Evolutionary conservation across 352 stramenopile genomes (phyloP).

Genomic region (Pilasporangium apinafurcum): DNA sequence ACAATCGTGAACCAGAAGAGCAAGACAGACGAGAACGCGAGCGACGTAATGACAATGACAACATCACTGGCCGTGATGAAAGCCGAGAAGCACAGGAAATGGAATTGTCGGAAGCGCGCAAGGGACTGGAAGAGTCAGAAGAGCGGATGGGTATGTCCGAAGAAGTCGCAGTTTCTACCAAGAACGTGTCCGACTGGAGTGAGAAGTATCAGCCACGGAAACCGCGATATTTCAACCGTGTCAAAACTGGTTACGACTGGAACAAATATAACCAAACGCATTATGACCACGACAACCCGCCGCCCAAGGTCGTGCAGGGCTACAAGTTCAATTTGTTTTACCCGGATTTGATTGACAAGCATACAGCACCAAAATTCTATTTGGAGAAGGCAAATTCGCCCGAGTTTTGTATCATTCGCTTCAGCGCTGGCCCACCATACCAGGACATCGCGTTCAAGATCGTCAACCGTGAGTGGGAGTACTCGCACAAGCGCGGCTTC

Average conservation of each 20-base stretch:
- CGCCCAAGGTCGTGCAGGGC: slow-evolving; percentile 99
- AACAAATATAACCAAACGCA: slow-evolving; percentile 99
- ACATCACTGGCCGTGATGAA: slow-evolving; percentile 39
- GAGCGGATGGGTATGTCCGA: slow-evolving; percentile 87
- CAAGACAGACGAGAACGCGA: slow-evolving; percentile 11
- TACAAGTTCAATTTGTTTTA: slow-evolving; percentile 99
- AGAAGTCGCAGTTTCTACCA: slow-evolving; percentile 72
- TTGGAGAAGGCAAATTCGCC: slow-evolving; percentile 90
- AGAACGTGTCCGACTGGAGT: slow-evolving; percentile 86
- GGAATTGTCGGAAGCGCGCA: slow-evolving; percentile 49
- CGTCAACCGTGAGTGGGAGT: slow-evolving; percentile 99
- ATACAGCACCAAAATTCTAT: slow-evolving; percentile 92
- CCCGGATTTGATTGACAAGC: slow-evolving; percentile 98
- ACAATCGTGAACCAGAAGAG: slow-evolving; percentile 63
- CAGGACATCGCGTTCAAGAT: slow-evolving; percentile 99
- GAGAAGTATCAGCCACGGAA: slow-evolving; percentile 98
- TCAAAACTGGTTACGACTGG: slow-evolving; percentile 99
- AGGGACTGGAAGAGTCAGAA: slow-evolving; percentile 61
- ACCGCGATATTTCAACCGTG: slow-evolving; percentile 98
- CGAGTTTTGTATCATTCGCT: slow-evolving; percentile 98
- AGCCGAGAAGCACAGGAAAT: slow-evolving; percentile 62
- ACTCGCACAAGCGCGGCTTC: slow-evolving; percentile 96
- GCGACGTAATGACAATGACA: slow-evolving; percentile 8
- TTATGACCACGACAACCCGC: slow-evolving; percentile 99
- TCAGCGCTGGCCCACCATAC: slow-evolving; percentile 97